Evolutionary conservation across 805 yeast genomes (phyloP).

Genomic region (Zygosaccharomyces bailii): DNA sequence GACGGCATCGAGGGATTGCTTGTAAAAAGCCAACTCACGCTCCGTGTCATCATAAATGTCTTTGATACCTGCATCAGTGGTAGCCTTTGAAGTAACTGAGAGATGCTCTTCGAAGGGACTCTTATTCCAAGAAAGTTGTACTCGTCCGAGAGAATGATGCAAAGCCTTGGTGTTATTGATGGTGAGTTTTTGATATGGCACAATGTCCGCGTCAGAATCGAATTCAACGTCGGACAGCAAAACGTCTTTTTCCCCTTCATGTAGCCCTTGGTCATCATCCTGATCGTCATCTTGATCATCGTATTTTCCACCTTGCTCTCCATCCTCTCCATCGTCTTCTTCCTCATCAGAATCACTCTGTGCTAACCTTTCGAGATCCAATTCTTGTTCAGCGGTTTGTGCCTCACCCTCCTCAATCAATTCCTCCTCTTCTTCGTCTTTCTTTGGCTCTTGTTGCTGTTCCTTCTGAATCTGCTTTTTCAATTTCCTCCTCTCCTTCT

Average conservation of each 20-base stretch:
- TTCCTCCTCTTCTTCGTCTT: slow-evolving; percentile 40
- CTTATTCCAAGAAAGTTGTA: slow-evolving; percentile 56
- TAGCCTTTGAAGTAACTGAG: slow-evolving; percentile 56
- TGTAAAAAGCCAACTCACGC: slow-evolving; percentile 91
- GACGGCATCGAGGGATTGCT: slow-evolving; percentile 87
- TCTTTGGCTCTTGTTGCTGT: slow-evolving; percentile 14
- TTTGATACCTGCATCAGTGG: slow-evolving; percentile 62
- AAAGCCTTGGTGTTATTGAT: slow-evolving; percentile 84
- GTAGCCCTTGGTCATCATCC: slow-evolving; percentile 53
- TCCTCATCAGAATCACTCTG: slow-evolving; percentile 48
- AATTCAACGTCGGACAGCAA: slow-evolving; percentile 88
- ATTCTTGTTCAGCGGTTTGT: slow-evolving; percentile 40
- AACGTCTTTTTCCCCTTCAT: slow-evolving; percentile 75
- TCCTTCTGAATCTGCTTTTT: slow-evolving; percentile 44
- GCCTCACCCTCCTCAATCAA: slow-evolving; percentile 46
- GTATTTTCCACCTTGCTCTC: too few species aligned
- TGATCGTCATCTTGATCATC: slow-evolving; percentile 40
- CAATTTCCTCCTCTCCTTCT: slow-evolving; percentile 59
- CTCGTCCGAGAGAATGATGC: slow-evolving; percentile 62
- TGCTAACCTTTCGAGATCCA: slow-evolving; percentile 53
- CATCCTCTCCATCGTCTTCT: slow-evolving; percentile 33
- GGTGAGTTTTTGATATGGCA: slow-evolving; percentile 87
- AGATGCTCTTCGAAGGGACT: slow-evolving; percentile 83
- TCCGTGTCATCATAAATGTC: slow-evolving; percentile 95
- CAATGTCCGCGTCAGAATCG: slow-evolving; percentile 91